A percentile compares a stretch with the other conserved stretches of the same genome.
phyloP scores from a whole-genome alignment of 345 rosid species.

The Eucalyptus victrix region DNA sequence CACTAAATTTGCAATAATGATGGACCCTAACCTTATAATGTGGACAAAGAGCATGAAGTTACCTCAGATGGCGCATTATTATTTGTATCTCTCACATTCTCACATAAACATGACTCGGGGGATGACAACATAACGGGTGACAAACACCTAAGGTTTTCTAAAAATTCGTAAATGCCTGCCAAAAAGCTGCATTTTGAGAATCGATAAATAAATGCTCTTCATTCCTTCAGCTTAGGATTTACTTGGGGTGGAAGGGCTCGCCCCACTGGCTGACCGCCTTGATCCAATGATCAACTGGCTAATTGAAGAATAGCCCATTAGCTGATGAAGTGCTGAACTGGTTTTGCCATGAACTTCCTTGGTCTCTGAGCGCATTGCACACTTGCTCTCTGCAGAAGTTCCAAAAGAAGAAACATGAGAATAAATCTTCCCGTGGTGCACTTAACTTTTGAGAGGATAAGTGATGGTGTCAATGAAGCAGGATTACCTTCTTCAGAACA shows the following conservation, averaged over 20 bases:
- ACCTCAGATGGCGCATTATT: background rate
- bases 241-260: background rate
- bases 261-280: background rate
- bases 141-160: background rate
- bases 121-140: background rate
- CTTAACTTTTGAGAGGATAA: background rate
- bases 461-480: conserved; percentile 1
- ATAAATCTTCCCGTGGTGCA: background rate
- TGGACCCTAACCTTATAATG: background rate
- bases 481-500: conserved; percentile 10
- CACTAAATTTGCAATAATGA: background rate
- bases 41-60: background rate
- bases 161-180: background rate
- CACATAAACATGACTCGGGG: background rate
- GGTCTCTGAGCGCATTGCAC: conserved; percentile 1
- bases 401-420: background rate
- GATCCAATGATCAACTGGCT: conserved; percentile 26
- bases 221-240: background rate
- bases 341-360: conserved; percentile 22
- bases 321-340: conserved; percentile 63
- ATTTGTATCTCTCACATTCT: background rate
- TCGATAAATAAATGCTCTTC: background rate
- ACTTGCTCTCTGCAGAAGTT: background rate
- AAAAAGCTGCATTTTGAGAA: background rate
- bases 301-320: conserved; percentile 85